These are phyloP conservation scores for Hericium erinaceus DNA, from an alignment of 768 basidiomycete genomes.

Conservation along the genomic window DNA sequence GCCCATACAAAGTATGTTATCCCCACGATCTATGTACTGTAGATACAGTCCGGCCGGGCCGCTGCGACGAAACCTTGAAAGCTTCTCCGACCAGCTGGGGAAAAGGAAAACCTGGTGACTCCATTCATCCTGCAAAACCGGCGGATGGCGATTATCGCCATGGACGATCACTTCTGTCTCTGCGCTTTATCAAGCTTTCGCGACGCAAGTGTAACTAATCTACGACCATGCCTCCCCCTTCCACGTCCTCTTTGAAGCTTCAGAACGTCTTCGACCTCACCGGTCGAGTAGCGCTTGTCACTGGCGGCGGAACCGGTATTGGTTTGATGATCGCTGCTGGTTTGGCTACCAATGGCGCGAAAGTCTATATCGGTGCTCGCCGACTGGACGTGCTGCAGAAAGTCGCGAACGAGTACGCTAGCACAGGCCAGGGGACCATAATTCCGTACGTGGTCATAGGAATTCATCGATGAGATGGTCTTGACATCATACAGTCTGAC, in stretches of 20 bases:
- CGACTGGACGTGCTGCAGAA: slow-evolving; percentile 56
- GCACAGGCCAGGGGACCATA: slow-evolving; percentile 35
- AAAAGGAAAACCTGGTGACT: neutral
- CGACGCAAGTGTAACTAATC: neutral
- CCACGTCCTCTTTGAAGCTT: neutral
- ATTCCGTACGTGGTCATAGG: slow-evolving; percentile 39
- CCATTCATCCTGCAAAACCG: neutral
- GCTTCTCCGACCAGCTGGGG: neutral
- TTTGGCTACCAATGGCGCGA: slow-evolving; percentile 69
- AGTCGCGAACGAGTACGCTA: slow-evolving; percentile 35
- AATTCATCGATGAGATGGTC: too few relatives aligned
- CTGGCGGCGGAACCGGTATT: slow-evolving; percentile 25
- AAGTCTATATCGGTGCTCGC: slow-evolving; percentile 72
- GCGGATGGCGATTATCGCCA: neutral
- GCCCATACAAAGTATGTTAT: too few relatives aligned
- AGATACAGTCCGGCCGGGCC: neutral
- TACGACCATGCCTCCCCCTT: neutral
- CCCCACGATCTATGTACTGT: neutral
- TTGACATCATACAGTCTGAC: slow-evolving; percentile 31
- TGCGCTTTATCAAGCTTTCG: neutral
- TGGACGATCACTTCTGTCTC: neutral
- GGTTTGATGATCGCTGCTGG: slow-evolving; percentile 63
- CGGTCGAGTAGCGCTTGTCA: slow-evolving; percentile 16
- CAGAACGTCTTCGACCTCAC: slow-evolving; percentile 9
- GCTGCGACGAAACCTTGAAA: neutral